Evolutionary conservation across 805 yeast species (phyloP).

Genomic region (Candida incommunis): DNA sequence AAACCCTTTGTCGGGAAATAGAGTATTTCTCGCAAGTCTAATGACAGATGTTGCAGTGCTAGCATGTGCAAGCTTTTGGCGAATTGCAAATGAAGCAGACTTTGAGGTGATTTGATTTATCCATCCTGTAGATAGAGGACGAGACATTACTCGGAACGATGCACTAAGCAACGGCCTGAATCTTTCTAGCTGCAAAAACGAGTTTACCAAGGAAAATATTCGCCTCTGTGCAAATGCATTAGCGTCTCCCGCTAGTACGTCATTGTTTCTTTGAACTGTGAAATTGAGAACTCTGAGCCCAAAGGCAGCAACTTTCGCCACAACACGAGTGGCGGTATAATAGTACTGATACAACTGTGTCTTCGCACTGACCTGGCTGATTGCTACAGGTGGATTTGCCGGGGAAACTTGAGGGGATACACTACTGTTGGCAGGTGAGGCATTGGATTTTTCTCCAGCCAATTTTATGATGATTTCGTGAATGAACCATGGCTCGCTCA

Average conservation of each 20-base stretch:
- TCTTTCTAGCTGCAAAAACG: neutral
- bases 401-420: neutral
- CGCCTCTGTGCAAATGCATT: neutral
- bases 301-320: constrained; percentile 1
- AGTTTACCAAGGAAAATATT: neutral
- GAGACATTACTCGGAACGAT: neutral
- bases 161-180: neutral
- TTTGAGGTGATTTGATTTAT: neutral
- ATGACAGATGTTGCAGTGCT: constrained; percentile 14
- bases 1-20: constrained; percentile 36
- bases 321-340: neutral
- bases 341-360: neutral
- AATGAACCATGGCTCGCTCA: constrained; percentile 38
- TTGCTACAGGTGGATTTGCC: neutral
- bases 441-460: constrained; percentile 1
- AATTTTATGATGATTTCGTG: constrained; percentile 28
- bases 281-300: neutral
- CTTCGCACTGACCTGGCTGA: neutral
- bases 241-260: neutral
- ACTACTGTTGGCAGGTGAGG: neutral
- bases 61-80: constrained; percentile 6
- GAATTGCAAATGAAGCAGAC: constrained; percentile 3
- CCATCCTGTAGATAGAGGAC: neutral
- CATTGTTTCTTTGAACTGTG: neutral
- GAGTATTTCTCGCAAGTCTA: constrained; percentile 20